phyloP scores from a whole-genome alignment of 1,284 basidiomycete species.

The Neonothopanus nambi region DNA sequence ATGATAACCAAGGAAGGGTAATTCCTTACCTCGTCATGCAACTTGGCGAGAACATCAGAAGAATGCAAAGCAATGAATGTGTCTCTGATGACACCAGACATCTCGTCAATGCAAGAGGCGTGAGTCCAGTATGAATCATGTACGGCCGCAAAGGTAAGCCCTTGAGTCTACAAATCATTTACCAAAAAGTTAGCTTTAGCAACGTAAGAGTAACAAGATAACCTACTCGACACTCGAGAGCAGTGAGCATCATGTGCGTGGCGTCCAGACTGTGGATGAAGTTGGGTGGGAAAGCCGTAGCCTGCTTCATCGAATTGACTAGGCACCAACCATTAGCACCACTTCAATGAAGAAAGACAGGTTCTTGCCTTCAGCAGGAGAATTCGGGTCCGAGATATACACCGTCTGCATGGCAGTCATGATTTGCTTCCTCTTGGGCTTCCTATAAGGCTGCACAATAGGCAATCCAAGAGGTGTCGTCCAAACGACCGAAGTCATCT shows the following conservation, averaged over 20 bases:
- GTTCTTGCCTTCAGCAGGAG: constrained; percentile 64
- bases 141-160: constrained; percentile 89
- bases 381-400: constrained; percentile 90
- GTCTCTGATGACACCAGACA: constrained; percentile 90
- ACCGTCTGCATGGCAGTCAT: constrained; percentile 88
- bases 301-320: constrained; percentile 89
- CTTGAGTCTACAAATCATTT: constrained; percentile 52
- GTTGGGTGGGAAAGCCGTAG: constrained; percentile 97
- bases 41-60: constrained; percentile 74
- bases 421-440: constrained; percentile 80
- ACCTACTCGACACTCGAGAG: constrained; percentile 83
- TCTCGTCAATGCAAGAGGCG: constrained; percentile 83
- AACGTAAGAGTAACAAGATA: background rate
- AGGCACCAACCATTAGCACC: constrained; percentile 8
- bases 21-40: constrained; percentile 56
- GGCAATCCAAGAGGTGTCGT: constrained; percentile 93
- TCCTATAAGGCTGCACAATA: constrained; percentile 96
- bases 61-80: constrained; percentile 94
- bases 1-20: background rate
- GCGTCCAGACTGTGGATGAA: constrained; percentile 98
- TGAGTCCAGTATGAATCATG: constrained; percentile 99
- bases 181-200: background rate
- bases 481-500: constrained; percentile 97
- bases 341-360: constrained; percentile 2
- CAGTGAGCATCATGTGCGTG: constrained; percentile 98